phyloP scores from a whole-genome alignment of 176 grass and related monocot genomes.

The Carex littledalei region DNA sequence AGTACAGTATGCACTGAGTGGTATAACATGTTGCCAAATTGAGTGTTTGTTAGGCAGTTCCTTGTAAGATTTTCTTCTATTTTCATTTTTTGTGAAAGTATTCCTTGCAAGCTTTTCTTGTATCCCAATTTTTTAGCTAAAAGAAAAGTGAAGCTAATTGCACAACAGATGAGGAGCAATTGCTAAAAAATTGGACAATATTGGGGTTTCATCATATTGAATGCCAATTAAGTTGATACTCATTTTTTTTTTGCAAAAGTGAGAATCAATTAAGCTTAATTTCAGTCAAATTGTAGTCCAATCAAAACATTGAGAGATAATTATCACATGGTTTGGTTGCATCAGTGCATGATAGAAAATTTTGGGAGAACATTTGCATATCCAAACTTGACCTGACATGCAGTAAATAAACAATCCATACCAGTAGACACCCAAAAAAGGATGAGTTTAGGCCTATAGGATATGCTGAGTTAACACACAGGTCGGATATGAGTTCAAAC shows the following conservation, averaged over 20 bases:
- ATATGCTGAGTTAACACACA: no score
- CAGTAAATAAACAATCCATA: background rate
- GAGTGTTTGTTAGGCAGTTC: no score
- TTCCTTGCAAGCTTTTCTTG: no score
- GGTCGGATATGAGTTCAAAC: background rate
- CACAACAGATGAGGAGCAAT: background rate
- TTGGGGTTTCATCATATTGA: background rate
- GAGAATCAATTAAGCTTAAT: background rate
- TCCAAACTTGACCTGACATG: background rate
- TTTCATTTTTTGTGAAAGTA: no score
- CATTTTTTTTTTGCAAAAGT: background rate
- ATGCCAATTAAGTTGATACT: background rate
- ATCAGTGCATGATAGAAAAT: background rate
- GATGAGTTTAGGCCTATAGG: background rate
- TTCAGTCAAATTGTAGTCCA: background rate
- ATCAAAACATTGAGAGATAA: background rate
- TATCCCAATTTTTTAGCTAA: no score
- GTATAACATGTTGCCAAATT: no score
- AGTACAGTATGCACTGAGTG: background rate
- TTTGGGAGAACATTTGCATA: background rate
- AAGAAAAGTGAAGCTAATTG: background rate
- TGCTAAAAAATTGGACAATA: no score
- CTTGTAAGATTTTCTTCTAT: no score
- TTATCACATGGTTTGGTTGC: background rate
- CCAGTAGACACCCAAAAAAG: background rate